These are phyloP conservation scores for Epichloe gansuensis DNA, from an alignment of 2,329 filamentous ascomycete genomes.

Conservation along the genomic window DNA sequence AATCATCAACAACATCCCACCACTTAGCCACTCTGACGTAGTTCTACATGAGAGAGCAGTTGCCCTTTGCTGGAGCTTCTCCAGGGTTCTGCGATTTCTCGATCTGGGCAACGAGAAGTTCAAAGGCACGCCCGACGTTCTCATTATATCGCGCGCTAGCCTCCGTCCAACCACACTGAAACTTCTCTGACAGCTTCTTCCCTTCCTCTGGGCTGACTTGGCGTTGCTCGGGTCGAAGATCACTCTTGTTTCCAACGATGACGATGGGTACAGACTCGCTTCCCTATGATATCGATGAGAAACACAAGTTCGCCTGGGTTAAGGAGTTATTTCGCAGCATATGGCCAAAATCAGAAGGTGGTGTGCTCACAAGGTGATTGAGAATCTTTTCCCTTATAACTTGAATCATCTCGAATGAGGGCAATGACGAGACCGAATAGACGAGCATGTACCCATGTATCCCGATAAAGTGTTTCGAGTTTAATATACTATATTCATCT, in stretches of 20 bases:
- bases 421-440: constrained; percentile 88
- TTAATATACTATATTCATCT: constrained; percentile 98
- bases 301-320: neutral
- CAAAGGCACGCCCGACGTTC: constrained; percentile 86
- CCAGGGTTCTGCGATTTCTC: constrained; percentile 88
- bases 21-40: neutral
- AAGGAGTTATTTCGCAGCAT: neutral
- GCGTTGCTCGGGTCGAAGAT: constrained; percentile 82
- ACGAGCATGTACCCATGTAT: constrained; percentile 98
- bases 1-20: neutral
- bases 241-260: constrained; percentile 94
- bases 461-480: constrained; percentile 97
- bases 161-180: constrained; percentile 89
- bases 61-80: constrained; percentile 67
- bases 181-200: constrained; percentile 70
- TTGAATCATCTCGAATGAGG: constrained; percentile 94
- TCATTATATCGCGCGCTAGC: constrained; percentile 88
- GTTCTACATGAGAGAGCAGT: constrained; percentile 72
- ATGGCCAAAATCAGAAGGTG: neutral
- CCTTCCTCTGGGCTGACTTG: constrained; percentile 82
- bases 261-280: constrained; percentile 87
- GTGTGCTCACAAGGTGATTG: constrained; percentile 70
- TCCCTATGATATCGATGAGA: constrained; percentile 41
- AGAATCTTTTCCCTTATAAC: constrained; percentile 96
- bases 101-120: constrained; percentile 86